phyloP scores from a whole-genome alignment of 441 rosid species.

The Jatropha podagrica region DNA sequence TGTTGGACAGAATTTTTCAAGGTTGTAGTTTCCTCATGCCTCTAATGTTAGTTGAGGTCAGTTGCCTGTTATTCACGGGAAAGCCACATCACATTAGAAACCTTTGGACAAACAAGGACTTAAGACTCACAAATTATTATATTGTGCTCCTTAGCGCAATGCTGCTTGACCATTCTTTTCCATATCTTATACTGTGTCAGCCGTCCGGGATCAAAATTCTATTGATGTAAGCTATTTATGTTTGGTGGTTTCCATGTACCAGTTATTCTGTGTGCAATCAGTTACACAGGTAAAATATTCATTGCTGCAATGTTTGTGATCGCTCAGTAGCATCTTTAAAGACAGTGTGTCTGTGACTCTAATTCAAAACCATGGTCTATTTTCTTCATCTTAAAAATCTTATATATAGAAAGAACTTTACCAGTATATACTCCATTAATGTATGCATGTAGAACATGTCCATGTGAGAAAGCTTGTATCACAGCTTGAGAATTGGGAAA shows the following conservation, averaged over 20 bases:
- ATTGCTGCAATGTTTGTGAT: neutral
- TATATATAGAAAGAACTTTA: constrained; percentile 13
- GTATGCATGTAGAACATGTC: constrained; percentile 65
- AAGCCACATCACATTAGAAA: neutral
- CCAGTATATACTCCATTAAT: constrained; percentile 54
- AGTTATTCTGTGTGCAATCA: neutral
- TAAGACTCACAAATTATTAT: neutral
- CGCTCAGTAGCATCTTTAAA: neutral
- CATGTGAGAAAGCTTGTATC: constrained; percentile 47
- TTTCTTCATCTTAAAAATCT: neutral
- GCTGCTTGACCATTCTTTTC: neutral
- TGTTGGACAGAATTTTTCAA: neutral
- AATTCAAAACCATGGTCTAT: neutral
- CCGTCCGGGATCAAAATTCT: neutral
- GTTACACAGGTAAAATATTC: neutral
- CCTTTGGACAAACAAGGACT: neutral
- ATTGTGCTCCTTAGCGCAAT: neutral
- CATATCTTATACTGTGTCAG: neutral
- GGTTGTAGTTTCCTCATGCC: neutral
- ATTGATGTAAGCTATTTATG: neutral
- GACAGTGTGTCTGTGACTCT: neutral
- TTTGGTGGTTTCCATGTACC: neutral
- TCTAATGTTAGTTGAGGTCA: neutral
- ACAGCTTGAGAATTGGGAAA: constrained; percentile 30
- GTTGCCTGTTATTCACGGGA: neutral